Evolutionary conservation across 2,329 filamentous ascomycete genomes (phyloP).

Genomic region (Cladophialophora yegresii): DNA sequence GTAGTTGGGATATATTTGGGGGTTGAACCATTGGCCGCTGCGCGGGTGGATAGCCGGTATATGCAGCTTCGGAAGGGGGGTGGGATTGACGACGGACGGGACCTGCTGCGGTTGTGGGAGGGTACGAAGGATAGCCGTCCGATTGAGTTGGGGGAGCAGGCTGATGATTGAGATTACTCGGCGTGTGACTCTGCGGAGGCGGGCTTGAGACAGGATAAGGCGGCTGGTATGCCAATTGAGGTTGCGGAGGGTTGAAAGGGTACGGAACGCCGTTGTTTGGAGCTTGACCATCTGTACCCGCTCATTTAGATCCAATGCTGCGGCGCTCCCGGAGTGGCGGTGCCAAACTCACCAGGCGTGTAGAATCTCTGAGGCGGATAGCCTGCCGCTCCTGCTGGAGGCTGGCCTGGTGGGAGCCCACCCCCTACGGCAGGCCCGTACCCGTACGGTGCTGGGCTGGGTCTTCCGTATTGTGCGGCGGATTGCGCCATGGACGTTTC

Average conservation of each 20-base stretch:
- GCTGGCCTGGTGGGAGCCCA: constrained; percentile 35
- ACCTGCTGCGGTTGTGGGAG: constrained; percentile 43
- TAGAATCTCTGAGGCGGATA: constrained; percentile 65
- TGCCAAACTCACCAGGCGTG: constrained; percentile 55
- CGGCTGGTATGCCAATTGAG: constrained; percentile 39
- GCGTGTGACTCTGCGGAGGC: constrained; percentile 57
- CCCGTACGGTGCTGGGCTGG: constrained; percentile 41
- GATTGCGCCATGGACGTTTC: constrained; percentile 96
- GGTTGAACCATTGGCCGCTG: constrained; percentile 29
- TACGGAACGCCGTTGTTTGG: constrained; percentile 35
- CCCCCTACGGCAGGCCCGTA: constrained; percentile 39
- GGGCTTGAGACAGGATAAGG: constrained; percentile 47
- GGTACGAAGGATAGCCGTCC: constrained; percentile 44
- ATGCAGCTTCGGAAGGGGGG: constrained; percentile 44
- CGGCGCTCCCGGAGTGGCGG: constrained; percentile 11
- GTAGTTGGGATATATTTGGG: constrained; percentile 38
- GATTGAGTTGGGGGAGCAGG: constrained; percentile 16
- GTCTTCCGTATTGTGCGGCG: constrained; percentile 57
- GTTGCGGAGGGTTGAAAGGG: constrained; percentile 22
- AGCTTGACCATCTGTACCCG: constrained; percentile 39
- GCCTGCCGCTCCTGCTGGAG: constrained; percentile 27
- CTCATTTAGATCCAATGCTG: constrained; percentile 16
- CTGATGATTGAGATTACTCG: constrained; percentile 37
- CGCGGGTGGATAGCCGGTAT: constrained; percentile 50
- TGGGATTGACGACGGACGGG: constrained; percentile 30